phyloP scores from a whole-genome alignment of 768 basidiomycete species.

The Hemileccinum impolitum region DNA sequence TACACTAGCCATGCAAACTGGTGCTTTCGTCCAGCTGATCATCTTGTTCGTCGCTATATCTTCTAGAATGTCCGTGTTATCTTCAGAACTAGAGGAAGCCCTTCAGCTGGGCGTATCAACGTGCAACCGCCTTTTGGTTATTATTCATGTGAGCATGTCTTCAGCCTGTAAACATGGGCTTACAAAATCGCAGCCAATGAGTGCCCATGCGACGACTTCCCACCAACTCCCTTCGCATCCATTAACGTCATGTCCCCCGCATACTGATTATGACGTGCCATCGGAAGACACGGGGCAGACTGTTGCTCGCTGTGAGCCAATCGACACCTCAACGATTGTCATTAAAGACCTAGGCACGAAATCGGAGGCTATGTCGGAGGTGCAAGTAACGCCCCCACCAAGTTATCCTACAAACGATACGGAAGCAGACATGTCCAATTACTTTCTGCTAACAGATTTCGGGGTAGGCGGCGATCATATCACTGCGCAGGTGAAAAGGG shows the following conservation, averaged over 20 bases:
- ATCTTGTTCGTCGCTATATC: conserved; percentile 58
- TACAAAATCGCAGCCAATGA: conserved; percentile 17
- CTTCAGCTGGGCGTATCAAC: conserved; percentile 30
- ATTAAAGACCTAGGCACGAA: background rate
- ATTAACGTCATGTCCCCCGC: background rate
- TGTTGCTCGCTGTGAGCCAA: conserved; percentile 6
- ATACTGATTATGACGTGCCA: conserved; percentile 1
- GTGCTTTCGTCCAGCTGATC: conserved; percentile 69
- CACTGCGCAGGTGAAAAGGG: background rate
- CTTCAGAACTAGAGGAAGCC: conserved; percentile 41
- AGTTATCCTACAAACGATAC: conserved; percentile 5
- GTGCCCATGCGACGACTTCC: background rate
- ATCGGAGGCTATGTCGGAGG: background rate
- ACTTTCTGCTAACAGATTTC: background rate
- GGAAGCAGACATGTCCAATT: background rate
- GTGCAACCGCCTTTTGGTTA: conserved; percentile 25
- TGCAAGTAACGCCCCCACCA: background rate
- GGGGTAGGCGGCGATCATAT: background rate
- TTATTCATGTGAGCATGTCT: conserved; percentile 32
- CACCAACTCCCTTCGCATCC: conserved; percentile 1
- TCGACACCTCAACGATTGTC: background rate
- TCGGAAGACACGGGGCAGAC: conserved; percentile 16
- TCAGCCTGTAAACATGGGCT: conserved; percentile 3
- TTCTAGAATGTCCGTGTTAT: conserved; percentile 51
- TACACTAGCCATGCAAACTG: conserved; percentile 61